phyloP scores from a whole-genome alignment of 164 flowering plant genomes.

The Vitis cinerea region DNA sequence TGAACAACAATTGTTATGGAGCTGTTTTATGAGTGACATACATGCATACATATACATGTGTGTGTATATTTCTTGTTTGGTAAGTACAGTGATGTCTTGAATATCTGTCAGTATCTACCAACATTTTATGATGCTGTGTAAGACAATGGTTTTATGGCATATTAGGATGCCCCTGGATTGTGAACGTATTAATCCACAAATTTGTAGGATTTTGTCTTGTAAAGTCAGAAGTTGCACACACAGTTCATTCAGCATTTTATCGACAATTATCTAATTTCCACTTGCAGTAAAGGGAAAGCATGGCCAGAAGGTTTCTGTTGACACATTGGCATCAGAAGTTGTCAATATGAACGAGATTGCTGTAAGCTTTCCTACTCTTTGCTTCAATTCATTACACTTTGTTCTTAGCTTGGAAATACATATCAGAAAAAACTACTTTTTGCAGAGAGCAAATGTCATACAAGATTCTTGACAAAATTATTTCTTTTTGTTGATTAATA shows the following conservation, averaged over 20 bases:
- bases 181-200: too few species aligned
- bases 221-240: too few species aligned
- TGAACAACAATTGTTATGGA: too few species aligned
- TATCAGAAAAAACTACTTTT: not conserved
- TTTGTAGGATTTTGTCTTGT: too few species aligned
- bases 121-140: not conserved
- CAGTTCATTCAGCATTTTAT: not conserved
- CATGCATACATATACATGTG: too few species aligned
- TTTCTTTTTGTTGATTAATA: too few species aligned
- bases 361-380: slow-evolving; percentile 28
- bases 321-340: slow-evolving; percentile 33
- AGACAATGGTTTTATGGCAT: not conserved
- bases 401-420: not conserved
- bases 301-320: slow-evolving; percentile 19
- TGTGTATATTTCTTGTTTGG: not conserved
- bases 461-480: too few species aligned
- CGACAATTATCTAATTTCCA: not conserved
- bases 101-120: not conserved
- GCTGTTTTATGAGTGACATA: too few species aligned
- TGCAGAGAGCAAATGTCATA: too few species aligned
- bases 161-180: not conserved
- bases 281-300: slow-evolving; percentile 32
- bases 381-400: not conserved
- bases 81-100: not conserved
- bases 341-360: slow-evolving; percentile 23